Conservation (phyloP, 257 asterid species). For the Rhazya stricta region DNA sequence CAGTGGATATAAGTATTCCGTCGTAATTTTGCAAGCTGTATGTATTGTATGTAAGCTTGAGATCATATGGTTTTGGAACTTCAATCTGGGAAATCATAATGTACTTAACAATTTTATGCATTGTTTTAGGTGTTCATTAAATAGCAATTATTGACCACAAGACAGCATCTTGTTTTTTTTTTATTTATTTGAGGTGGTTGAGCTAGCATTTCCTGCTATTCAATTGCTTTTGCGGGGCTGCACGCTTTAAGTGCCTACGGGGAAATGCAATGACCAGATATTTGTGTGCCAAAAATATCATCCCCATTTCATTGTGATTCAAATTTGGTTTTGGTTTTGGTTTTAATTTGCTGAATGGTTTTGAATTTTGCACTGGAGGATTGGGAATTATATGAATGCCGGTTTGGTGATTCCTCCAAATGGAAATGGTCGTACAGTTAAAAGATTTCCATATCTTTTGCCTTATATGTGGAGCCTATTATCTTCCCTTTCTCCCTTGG, state of each 20-base stretch:
- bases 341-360: too few species aligned
- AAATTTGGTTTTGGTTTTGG: too few species aligned
- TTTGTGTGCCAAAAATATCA: neutral
- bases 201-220: neutral
- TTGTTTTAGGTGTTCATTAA: neutral
- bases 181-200: neutral
- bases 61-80: constrained; percentile 1
- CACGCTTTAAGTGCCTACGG: neutral
- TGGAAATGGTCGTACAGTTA: neutral
- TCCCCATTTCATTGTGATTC: neutral
- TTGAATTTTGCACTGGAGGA: too few species aligned
- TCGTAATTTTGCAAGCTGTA: neutral
- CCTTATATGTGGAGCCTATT: too few species aligned
- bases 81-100: neutral
- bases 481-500: too few species aligned
- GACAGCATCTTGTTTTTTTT: too few species aligned
- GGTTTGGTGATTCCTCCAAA: too few species aligned
- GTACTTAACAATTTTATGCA: neutral
- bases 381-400: too few species aligned
- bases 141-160: neutral
- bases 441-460: neutral
- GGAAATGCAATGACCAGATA: neutral
- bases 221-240: neutral
- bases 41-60: constrained; percentile 14
- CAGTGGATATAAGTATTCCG: neutral